Evolutionary conservation across 805 yeast genomes (phyloP).

Genomic region (Helenozyma rhizophorensis): DNA sequence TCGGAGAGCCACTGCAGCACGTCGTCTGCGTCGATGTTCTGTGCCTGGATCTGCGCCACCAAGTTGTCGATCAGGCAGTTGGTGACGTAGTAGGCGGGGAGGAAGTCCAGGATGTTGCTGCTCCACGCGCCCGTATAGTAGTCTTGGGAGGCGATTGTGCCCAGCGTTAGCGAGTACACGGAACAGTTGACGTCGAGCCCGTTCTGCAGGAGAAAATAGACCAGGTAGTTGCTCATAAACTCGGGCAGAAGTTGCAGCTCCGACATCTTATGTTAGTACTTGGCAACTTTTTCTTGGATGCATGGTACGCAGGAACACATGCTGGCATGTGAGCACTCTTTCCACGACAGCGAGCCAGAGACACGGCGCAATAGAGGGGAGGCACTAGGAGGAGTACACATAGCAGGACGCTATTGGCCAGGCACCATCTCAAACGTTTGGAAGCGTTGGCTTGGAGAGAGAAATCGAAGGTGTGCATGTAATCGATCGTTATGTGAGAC

Average conservation of each 20-base stretch:
- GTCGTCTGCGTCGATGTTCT: slow-evolving; percentile 6
- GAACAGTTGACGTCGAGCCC: slow-evolving; percentile 37
- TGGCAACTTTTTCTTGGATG: slow-evolving; percentile 5
- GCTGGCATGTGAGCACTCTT: too few relatives aligned
- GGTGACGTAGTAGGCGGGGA: slow-evolving; percentile 44
- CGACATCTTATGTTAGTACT: background rate
- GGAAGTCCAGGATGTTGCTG: slow-evolving; percentile 14
- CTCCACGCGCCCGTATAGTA: slow-evolving; percentile 13
- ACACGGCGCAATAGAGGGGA: too few relatives aligned
- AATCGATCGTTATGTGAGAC: too few relatives aligned
- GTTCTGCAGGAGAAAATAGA: slow-evolving; percentile 15
- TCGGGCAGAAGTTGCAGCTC: background rate
- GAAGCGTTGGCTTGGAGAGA: too few relatives aligned
- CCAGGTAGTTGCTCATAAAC: slow-evolving; percentile 16
- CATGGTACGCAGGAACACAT: too few relatives aligned
- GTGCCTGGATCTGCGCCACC: slow-evolving; percentile 29
- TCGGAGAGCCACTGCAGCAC: slow-evolving; percentile 11
- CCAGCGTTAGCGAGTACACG: slow-evolving; percentile 34
- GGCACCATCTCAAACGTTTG: too few relatives aligned
- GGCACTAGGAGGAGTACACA: too few relatives aligned
- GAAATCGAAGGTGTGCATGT: too few relatives aligned
- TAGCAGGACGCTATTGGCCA: too few relatives aligned
- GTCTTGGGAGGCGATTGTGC: slow-evolving; percentile 22
- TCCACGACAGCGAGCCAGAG: too few relatives aligned
- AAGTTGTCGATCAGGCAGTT: slow-evolving; percentile 35